Conservation (phyloP, 805 yeast species). For the Saccharomycopsis selenospora region DNA sequence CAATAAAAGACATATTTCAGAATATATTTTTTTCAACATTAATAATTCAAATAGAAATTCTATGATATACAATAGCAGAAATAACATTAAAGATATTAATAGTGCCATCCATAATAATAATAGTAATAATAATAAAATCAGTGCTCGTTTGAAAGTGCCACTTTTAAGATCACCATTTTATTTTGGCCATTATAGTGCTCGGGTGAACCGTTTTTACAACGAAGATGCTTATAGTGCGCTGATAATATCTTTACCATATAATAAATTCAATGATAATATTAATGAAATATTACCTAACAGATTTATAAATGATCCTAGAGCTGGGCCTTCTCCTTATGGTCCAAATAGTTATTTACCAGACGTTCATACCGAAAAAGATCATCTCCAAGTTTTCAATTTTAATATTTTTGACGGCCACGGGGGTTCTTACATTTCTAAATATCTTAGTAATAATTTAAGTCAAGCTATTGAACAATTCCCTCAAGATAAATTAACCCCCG, state of each 20-base stretch:
- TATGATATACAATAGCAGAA: neutral
- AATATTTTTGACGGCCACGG: slow-evolving; percentile 95
- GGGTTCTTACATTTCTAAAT: slow-evolving; percentile 65
- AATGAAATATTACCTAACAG: slow-evolving; percentile 22
- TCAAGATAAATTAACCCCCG: slow-evolving; percentile 27
- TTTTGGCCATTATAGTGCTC: slow-evolving; percentile 68
- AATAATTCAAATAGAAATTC: slow-evolving; percentile 1
- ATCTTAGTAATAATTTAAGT: slow-evolving; percentile 47
- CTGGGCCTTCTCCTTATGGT: neutral
- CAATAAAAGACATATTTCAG: slow-evolving; percentile 8
- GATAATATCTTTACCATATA: slow-evolving; percentile 43
- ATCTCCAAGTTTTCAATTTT: slow-evolving; percentile 50
- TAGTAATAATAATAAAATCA: slow-evolving; percentile 2
- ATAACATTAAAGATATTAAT: neutral
- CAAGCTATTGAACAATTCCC: slow-evolving; percentile 40
- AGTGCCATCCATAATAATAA: slow-evolving; percentile 1
- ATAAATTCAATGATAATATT: slow-evolving; percentile 20
- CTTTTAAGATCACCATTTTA: slow-evolving; percentile 55
- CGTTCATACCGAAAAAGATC: neutral
- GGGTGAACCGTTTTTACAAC: slow-evolving; percentile 71
- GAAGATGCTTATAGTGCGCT: slow-evolving; percentile 76
- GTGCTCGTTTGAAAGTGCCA: slow-evolving; percentile 24
- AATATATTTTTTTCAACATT: slow-evolving; percentile 10
- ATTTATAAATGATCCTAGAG: slow-evolving; percentile 8
- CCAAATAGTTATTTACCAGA: slow-evolving; percentile 19